Evolutionary conservation across 1,284 basidiomycete species (phyloP).

Genomic region (Sporisorium scitamineum): DNA sequence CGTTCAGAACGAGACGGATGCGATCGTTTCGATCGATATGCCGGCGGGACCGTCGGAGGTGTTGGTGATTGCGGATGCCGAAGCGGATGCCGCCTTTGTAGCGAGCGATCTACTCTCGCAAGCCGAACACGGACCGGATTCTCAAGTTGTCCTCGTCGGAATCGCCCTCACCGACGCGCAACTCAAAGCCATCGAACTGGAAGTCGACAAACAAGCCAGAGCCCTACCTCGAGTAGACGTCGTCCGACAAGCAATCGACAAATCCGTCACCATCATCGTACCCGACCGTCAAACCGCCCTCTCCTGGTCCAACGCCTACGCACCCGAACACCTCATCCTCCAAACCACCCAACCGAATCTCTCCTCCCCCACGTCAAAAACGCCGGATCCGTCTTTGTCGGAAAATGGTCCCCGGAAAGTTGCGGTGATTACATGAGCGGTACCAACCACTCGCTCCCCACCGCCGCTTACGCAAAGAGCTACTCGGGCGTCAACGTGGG

Average conservation of each 20-base stretch:
- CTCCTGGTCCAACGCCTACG: conserved; percentile 94
- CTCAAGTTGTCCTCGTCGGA: conserved; percentile 92
- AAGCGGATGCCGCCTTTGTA: conserved; percentile 87
- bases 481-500: conserved; percentile 97
- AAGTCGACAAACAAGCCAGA: conserved; percentile 88
- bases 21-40: conserved; percentile 97
- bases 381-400: conserved; percentile 94
- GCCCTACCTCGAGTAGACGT: conserved; percentile 90
- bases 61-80: conserved; percentile 81
- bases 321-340: conserved; percentile 75
- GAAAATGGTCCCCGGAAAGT: conserved; percentile 79
- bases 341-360: conserved; percentile 50
- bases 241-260: conserved; percentile 87
- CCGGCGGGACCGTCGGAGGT: conserved; percentile 88
- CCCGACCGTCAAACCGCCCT: conserved; percentile 80
- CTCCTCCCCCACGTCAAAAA: conserved; percentile 62
- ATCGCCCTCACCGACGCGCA: conserved; percentile 77
- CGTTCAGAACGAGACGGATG: conserved; percentile 98
- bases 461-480: conserved; percentile 87
- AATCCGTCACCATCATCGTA: conserved; percentile 88
- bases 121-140: conserved; percentile 96
- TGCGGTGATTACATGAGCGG: conserved; percentile 99
- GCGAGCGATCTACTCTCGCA: conserved; percentile 96
- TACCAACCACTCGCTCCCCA: conserved; percentile 88
- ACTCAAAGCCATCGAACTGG: conserved; percentile 81